phyloP scores from a whole-genome alignment of 2,329 filamentous ascomycete genomes.

The Aaosphaeria arxii region DNA sequence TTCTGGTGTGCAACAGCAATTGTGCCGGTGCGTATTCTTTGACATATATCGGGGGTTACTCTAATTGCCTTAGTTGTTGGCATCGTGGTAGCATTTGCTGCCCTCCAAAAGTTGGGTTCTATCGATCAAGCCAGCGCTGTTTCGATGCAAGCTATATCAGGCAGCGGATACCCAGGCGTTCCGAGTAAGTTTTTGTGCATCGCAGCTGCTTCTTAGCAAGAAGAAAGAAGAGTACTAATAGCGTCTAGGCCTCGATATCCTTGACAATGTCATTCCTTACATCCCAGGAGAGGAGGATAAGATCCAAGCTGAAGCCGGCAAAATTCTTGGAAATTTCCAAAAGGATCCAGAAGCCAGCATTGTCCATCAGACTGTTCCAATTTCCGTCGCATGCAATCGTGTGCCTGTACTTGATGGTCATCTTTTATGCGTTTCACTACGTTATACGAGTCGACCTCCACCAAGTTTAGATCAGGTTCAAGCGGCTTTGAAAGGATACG shows the following conservation, averaged over 20 bases:
- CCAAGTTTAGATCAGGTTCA: conserved; percentile 75
- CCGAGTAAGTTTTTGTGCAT: conserved; percentile 45
- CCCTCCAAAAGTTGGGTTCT: background rate
- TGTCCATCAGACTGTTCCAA: conserved; percentile 70
- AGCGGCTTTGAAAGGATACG: conserved; percentile 74
- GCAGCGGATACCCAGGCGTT: conserved; percentile 87
- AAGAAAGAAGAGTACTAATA: background rate
- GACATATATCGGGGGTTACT: conserved; percentile 79
- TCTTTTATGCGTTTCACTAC: conserved; percentile 86
- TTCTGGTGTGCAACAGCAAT: conserved; percentile 97
- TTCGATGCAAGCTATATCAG: conserved; percentile 82
- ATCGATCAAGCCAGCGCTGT: conserved; percentile 43
- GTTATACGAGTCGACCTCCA: conserved; percentile 71
- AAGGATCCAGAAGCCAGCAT: conserved; percentile 66
- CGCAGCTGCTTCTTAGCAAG: background rate
- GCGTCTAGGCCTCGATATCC: conserved; percentile 69
- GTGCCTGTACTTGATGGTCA: conserved; percentile 95
- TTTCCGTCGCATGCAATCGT: conserved; percentile 87
- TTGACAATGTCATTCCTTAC: conserved; percentile 79
- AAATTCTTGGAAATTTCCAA: conserved; percentile 82
- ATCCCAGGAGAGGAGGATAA: conserved; percentile 96
- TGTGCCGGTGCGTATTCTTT: conserved; percentile 56
- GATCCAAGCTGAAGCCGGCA: conserved; percentile 88
- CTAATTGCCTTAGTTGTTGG: conserved; percentile 86
- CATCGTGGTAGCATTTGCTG: conserved; percentile 65